Evolutionary conservation across 495 filamentous ascomycete genomes (phyloP).

Genomic region (Saxophila tyrrhenica): DNA sequence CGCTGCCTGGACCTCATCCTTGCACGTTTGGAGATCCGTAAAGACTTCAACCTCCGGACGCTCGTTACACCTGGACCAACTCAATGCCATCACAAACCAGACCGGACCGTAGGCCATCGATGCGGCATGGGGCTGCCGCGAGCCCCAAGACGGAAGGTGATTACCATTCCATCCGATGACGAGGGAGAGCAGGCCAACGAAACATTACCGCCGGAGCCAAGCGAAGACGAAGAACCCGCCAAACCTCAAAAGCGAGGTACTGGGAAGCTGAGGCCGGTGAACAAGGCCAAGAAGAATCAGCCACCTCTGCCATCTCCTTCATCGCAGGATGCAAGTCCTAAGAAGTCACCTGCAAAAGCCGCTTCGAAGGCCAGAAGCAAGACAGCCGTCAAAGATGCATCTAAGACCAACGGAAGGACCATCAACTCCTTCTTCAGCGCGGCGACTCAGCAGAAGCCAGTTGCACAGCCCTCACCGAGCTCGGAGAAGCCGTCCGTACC

Average conservation of each 20-base stretch:
- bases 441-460: constrained; percentile 23
- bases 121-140: constrained; percentile 34
- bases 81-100: too few species aligned
- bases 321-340: constrained; percentile 1
- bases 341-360: constrained; percentile 9
- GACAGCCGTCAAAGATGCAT: neutral
- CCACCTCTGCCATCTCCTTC: neutral
- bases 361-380: constrained; percentile 4
- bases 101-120: neutral
- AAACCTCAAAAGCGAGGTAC: constrained; percentile 12
- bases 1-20: too few species aligned
- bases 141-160: constrained; percentile 36
- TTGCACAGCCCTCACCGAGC: constrained; percentile 19
- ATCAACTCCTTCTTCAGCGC: constrained; percentile 37
- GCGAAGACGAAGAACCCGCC: constrained; percentile 12
- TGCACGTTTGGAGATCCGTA: too few species aligned
- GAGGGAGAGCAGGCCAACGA: constrained; percentile 23
- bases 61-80: too few species aligned
- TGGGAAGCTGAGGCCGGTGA: constrained; percentile 4
- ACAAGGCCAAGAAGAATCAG: constrained; percentile 4
- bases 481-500: constrained; percentile 19
- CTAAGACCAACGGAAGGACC: constrained; percentile 24
- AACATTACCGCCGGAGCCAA: neutral
- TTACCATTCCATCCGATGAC: constrained; percentile 36
- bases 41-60: too few species aligned